Base-by-base conservation (phyloP, 2,329 filamentous ascomycete genomes). In the Cercospora citrullina region DNA sequence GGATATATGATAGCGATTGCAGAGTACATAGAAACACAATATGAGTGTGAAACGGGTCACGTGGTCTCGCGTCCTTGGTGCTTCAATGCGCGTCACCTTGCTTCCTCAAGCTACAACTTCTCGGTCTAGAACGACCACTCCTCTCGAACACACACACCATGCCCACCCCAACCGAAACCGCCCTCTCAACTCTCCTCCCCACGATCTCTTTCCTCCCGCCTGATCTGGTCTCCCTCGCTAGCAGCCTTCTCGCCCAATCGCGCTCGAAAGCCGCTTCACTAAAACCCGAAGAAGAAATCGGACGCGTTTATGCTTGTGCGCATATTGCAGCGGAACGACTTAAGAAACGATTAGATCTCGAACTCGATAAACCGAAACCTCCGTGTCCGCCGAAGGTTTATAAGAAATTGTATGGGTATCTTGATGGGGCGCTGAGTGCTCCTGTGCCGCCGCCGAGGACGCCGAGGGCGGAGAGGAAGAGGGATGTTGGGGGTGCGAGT, bases 291-390 rank as follows among this genome's bases (percentile, higher is more conserved):
- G 93, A 97, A 78, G 94, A 97, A 78, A 89, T 95, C 71, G 92
- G 90, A n/a, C 87, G 94, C 21, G 85, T 87, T 4, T 95, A 95
- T 78, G 91, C 90, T 4, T 97, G 93, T 78, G 91, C 92, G 14
- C 90, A 97, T 79, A 87, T 99, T 68, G 95, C 95, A 21, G 98
- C 94, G 77, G 92, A 94, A 64, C 93, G 93, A 63, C 84, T 97
- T 45, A 94, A 93, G 76, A 90, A 89, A 65, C 79, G 84, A 0
- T 86, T 96, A 55, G 88, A 93, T 76, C 87, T 97, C 7, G 93
- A 94, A 0, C 86, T 89, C 0, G 90, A 94, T 67, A 87, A 91
- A 70, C 87, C 90, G 2, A 86, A 89, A 4, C 92, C 93, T 2
- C 93, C 93, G 4, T 90, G 93, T 63, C 89, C 89, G 58, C 93